These are phyloP conservation scores for Phialemoniopsis sp. DNA, from an alignment of 2,329 filamentous ascomycete species.

Conservation along the genomic window DNA sequence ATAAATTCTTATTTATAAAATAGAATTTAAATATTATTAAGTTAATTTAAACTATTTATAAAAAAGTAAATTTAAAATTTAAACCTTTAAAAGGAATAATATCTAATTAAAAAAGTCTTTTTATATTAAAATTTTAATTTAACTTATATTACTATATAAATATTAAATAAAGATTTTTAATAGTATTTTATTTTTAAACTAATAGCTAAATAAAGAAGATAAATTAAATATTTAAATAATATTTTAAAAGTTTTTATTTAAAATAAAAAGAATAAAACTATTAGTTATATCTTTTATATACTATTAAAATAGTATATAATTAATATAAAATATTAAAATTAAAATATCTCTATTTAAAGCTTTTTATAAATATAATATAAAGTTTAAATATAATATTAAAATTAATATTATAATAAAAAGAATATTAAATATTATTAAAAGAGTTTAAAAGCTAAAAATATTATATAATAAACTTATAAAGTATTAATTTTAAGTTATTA, in stretches of 20 bases:
- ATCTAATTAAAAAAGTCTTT: conserved; percentile 1
- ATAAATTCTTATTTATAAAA: no score
- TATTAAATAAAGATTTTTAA: conserved; percentile 3
- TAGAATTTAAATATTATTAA: no score
- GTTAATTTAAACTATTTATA: conserved; percentile 5
- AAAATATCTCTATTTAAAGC: conserved; percentile 4
- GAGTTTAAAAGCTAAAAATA: no score
- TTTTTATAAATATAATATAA: conserved; percentile 5
- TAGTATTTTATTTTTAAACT: background rate
- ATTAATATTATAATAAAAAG: no score
- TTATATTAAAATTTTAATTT: no score
- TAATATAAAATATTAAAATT: no score
- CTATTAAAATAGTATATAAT: no score
- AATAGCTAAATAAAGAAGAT: background rate
- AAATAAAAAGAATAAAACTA: conserved; percentile 5
- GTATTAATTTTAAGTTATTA: no score
- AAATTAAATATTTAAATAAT: background rate
- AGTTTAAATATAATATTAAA: background rate
- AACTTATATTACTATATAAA: background rate
- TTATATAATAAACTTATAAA: no score
- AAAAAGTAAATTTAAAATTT: conserved; percentile 4
- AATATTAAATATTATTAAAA: no score
- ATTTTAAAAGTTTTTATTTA: conserved; percentile 3
- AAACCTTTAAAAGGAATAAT: conserved; percentile 1
- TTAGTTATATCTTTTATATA: conserved; percentile 5